These are phyloP conservation scores for Fusarium sp. DNA, from an alignment of 2,329 filamentous ascomycete genomes.

Conservation along the genomic window DNA sequence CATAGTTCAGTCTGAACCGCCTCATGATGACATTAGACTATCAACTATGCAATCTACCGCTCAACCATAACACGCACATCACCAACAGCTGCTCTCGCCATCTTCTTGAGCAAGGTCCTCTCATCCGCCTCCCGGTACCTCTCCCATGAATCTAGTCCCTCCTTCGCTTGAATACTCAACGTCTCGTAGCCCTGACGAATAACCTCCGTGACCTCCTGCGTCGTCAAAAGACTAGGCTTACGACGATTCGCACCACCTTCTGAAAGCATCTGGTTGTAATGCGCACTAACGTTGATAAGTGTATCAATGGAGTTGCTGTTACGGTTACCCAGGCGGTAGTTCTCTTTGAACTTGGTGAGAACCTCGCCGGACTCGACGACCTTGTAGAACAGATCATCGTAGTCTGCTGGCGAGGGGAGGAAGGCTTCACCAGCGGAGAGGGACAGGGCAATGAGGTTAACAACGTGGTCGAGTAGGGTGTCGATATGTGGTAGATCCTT, in stretches of 20 bases:
- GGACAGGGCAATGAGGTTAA: constrained; percentile 85
- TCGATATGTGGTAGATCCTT: constrained; percentile 76
- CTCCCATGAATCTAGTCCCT: constrained; percentile 88
- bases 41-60: constrained; percentile 35
- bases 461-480: constrained; percentile 78
- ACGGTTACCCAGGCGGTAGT: constrained; percentile 71
- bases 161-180: constrained; percentile 87
- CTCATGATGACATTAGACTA: constrained; percentile 16
- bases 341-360: constrained; percentile 83
- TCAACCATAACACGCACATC: constrained; percentile 67
- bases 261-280: constrained; percentile 87
- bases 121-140: constrained; percentile 88
- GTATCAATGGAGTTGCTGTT: constrained; percentile 82
- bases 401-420: constrained; percentile 85
- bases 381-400: constrained; percentile 99
- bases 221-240: constrained; percentile 78
- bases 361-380: constrained; percentile 91
- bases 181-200: constrained; percentile 98
- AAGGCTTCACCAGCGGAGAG: constrained; percentile 91
- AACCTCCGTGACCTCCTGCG: constrained; percentile 84
- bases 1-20: not conserved
- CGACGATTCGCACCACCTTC: constrained; percentile 56
- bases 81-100: constrained; percentile 80
- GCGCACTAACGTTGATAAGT: constrained; percentile 81
- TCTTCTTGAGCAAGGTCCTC: constrained; percentile 86